Conservation (phyloP, 768 basidiomycete species). For the Tylopilus sp. region DNA sequence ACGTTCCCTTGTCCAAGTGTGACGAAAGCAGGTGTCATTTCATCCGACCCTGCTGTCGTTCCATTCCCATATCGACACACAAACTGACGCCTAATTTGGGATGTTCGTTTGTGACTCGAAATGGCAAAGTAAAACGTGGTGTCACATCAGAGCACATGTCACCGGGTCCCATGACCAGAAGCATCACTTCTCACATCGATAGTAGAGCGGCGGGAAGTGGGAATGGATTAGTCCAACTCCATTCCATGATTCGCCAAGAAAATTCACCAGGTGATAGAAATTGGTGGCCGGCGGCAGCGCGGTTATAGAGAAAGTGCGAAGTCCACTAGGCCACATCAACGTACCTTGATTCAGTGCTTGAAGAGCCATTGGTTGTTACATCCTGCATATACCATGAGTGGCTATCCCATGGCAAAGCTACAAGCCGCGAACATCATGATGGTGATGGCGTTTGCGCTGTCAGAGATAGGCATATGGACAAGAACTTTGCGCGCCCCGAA, state of each 20-base stretch:
- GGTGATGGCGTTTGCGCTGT: no score
- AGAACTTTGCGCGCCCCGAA: no score
- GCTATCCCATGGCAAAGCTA: no score
- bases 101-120: conserved; percentile 21
- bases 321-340: no score
- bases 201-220: conserved; percentile 14
- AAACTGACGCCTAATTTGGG: conserved; percentile 25
- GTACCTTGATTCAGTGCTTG: no score
- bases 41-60: conserved; percentile 5
- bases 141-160: conserved; percentile 11
- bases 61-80: conserved; percentile 24
- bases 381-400: no score
- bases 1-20: conserved; percentile 24
- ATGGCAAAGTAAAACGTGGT: conserved; percentile 11
- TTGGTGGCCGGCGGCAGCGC: background rate
- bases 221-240: background rate
- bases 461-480: no score
- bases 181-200: conserved; percentile 1
- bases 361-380: no score
- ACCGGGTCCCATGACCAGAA: conserved; percentile 19
- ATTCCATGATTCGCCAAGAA: background rate
- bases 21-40: conserved; percentile 2
- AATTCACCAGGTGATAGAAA: background rate
- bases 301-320: background rate
- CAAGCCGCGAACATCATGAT: no score